Base-by-base conservation (phyloP, 2,329 filamentous ascomycete species). In the Cladophialophora yegresii region DNA sequence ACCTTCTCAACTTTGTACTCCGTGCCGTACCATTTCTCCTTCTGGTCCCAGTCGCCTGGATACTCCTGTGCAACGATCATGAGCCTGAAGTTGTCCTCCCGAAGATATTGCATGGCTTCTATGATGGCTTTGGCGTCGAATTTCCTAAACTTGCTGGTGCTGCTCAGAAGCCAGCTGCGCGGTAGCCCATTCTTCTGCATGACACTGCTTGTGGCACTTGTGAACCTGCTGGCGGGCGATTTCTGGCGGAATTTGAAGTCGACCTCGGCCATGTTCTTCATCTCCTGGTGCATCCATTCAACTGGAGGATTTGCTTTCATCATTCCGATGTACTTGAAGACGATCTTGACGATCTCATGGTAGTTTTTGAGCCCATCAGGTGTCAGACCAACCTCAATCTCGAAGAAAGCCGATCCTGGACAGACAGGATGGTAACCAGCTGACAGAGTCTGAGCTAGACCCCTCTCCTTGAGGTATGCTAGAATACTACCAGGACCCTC, bases 1-100 rank as follows among this genome's bases (percentile, higher is more conserved):
- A 99, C 90, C 73, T 87, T 89, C 74, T 96, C 90, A 33, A 88
- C 84, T 68, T 87, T 90, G 78, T 97, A 96, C 73, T 98, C 93
- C 0, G 95, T 99, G 8, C 93, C 93, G 72, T 99, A 99, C 95
- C 95, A 99, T 75, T 93, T 92, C 80, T 99, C 95, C 74, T 90
- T 96, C 75, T 88, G 80, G 69, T 96, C 85, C 91, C 92, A 97
- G 58, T 86, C 84, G 0, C 92, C 93, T 0, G 93, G 93, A 70
- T 88, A 90, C 8, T 90, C 89, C 73, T 92, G 90, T 26, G 92
- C 93, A 30, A 96, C 87, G 56, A 98, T 83, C 1, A 87, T 88
- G 75, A 97, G 84, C 32, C 91, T 86, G 79, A 98, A 92, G 74
- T 97, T 98, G 75, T 98, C 93, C 0, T 93, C 90, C 22, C 88